Evolutionary conservation across 768 basidiomycete genomes (phyloP).

Genomic region (Terana coerulea): DNA sequence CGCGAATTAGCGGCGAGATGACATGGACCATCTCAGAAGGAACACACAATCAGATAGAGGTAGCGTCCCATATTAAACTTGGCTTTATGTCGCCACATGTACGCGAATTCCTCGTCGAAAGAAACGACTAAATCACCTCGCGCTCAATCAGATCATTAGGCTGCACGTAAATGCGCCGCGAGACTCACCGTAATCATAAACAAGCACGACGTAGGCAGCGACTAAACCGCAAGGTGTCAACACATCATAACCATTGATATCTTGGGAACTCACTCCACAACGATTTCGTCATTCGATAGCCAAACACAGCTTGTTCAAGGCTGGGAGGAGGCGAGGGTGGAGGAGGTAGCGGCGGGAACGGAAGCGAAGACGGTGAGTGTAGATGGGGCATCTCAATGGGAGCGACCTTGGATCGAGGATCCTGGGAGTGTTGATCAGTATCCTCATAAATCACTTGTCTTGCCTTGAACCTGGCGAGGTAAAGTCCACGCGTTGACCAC

Average conservation of each 20-base stretch:
- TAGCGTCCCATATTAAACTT: background rate
- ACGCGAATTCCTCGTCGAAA: slow-evolving; percentile 9
- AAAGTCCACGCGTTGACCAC: too few relatives aligned
- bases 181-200: slow-evolving; percentile 11
- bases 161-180: too few relatives aligned
- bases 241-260: background rate
- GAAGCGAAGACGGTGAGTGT: too few relatives aligned
- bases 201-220: slow-evolving; percentile 3
- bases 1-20: background rate
- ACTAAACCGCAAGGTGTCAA: background rate
- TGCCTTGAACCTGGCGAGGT: too few relatives aligned
- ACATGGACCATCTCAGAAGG: background rate
- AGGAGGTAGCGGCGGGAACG: too few relatives aligned
- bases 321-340: background rate
- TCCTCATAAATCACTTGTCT: too few relatives aligned
- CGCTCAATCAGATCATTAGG: background rate
- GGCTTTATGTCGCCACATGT: background rate
- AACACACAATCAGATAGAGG: background rate
- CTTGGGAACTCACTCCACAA: slow-evolving; percentile 10
- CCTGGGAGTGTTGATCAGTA: too few relatives aligned
- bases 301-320: background rate
- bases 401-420: too few relatives aligned
- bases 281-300: background rate
- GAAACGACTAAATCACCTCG: too few relatives aligned
- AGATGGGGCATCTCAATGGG: too few relatives aligned